Base-by-base conservation (phyloP, 163 green algal species). In the Scenedesmus sp. region DNA sequence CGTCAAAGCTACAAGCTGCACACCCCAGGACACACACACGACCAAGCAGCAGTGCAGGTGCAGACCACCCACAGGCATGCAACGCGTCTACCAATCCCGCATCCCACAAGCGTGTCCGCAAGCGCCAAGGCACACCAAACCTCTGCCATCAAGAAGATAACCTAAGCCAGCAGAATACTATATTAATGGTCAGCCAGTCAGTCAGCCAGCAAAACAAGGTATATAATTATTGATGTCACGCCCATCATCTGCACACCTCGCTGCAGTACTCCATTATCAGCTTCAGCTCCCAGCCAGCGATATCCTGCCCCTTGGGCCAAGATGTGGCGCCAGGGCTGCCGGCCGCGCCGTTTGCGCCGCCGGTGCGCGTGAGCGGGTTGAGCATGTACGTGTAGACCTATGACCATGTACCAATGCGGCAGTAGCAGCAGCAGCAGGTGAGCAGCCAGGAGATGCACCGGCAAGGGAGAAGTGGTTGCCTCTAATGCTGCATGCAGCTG, bases 371-470 rank as follows among this genome's bases (percentile, higher is more conserved):
- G 62, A 89, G 79, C 18, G 89, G 89, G 52, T 79, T 88, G 13
- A 92, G 64, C 81, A 84, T 84, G 52, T 92, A 92, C 2, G 89
- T 92, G 81, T 89, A 92, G 9, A 91, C 81, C 70, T 79, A 46
- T 46, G 34, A 46, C 34, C 34, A 46, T 46, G 34, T 46, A 46
- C 34, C 34, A 46, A 46, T 46, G 70, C 82, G 16, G 3, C 23
- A 13, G 18, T 10, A 46, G 70, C 16, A 76, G 59, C 70, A 52
- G 23, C 70, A 52, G 23, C 70, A 52, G 20, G 2, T 13, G 23
- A 79, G 70, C 70, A 79, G 70, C 23, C 23, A 64, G 59, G 8
- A 64, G 8, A 64, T 8, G 8, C 59, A 64, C 59, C 59, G 59
- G 8, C 59, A 64, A 10, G 8, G 59, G 9, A 64, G 59, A 10